phyloP scores from a whole-genome alignment of 1,139 yeast species.

The Taphrina pruni region DNA sequence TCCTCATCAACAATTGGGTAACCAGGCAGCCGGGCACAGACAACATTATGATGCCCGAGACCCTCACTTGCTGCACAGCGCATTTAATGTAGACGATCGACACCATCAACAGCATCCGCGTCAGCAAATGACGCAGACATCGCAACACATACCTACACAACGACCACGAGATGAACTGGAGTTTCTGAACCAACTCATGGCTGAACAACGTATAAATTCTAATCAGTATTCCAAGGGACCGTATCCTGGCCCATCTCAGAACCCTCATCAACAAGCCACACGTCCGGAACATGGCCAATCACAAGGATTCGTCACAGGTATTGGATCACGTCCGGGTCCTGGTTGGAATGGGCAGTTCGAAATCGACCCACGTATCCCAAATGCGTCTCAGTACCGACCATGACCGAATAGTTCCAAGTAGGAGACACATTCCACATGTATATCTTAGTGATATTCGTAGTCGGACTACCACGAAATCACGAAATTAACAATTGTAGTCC shows the following conservation, averaged over 20 bases:
- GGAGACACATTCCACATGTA: neutral
- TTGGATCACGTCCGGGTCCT: slow-evolving; percentile 26
- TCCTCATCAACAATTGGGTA: neutral
- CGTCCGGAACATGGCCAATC: slow-evolving; percentile 8
- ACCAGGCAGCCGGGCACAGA: neutral
- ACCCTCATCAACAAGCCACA: slow-evolving; percentile 5
- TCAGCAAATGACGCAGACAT: neutral
- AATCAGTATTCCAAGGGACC: neutral
- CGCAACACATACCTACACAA: slow-evolving; percentile 1
- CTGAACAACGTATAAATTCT: slow-evolving; percentile 14
- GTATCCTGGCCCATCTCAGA: neutral
- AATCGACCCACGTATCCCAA: slow-evolving; percentile 25
- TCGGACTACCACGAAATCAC: neutral
- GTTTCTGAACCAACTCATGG: slow-evolving; percentile 11
- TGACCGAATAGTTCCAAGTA: neutral
- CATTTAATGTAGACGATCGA: neutral
- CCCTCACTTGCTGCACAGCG: neutral
- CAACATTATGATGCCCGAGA: neutral
- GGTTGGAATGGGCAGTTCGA: slow-evolving; percentile 30
- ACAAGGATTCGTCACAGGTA: slow-evolving; percentile 22
- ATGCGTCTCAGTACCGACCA: slow-evolving; percentile 12
- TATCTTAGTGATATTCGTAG: slow-evolving; percentile 3
- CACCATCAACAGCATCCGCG: slow-evolving; percentile 8
- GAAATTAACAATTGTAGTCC: neutral
- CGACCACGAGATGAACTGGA: slow-evolving; percentile 17